Conservation (phyloP, 768 basidiomycete species). For the Glaciozyma antarctica region DNA sequence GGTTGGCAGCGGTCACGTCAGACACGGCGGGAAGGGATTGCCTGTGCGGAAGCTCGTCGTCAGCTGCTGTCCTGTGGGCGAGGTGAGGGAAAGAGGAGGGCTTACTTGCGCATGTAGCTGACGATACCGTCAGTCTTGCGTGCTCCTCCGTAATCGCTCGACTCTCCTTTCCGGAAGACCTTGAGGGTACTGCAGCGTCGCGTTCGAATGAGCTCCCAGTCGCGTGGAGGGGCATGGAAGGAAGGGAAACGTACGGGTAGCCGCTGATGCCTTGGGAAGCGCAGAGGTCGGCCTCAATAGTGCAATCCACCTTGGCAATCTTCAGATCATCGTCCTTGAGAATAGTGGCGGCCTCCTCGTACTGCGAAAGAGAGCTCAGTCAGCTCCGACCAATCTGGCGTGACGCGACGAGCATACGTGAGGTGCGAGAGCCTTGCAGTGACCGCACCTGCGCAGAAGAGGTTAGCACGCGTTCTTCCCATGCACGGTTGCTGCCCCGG, state of each 20-base stretch:
- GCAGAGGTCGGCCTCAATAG: constrained; percentile 85
- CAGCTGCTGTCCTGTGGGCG: neutral
- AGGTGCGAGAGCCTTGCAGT: constrained; percentile 36
- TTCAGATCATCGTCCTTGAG: constrained; percentile 85
- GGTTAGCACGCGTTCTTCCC: neutral
- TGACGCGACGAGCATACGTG: constrained; percentile 1
- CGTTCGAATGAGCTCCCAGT: neutral
- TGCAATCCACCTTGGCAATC: constrained; percentile 94
- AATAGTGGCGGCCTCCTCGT: constrained; percentile 64
- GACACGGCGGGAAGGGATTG: constrained; percentile 92
- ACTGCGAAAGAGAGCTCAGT: constrained; percentile 16
- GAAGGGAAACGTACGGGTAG: constrained; percentile 65
- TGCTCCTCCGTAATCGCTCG: constrained; percentile 73
- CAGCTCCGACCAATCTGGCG: neutral
- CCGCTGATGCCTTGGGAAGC: constrained; percentile 77
- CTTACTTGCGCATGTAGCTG: constrained; percentile 32
- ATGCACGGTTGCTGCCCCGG: neutral
- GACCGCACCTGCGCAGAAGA: constrained; percentile 29
- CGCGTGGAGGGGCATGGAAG: neutral
- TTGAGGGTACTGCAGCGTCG: constrained; percentile 60
- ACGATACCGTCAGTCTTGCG: constrained; percentile 87
- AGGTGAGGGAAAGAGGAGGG: neutral
- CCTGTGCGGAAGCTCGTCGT: constrained; percentile 41
- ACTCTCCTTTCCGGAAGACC: constrained; percentile 76
- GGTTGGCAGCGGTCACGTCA: constrained; percentile 62